phyloP scores from a whole-genome alignment of 202 grass and related monocot genomes.

The Saccharum hybrid region DNA sequence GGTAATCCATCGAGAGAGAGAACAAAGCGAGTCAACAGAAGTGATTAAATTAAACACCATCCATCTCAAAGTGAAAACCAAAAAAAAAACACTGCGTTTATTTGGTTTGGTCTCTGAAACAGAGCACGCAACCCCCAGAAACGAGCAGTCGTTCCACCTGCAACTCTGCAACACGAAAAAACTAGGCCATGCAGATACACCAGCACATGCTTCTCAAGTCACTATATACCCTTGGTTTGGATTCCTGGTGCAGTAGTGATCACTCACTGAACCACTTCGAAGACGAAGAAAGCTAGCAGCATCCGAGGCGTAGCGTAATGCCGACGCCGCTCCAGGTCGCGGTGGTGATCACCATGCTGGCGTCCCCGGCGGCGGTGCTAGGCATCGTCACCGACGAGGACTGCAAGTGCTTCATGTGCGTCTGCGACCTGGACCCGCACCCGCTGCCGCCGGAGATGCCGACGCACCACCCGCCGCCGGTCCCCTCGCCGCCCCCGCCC shows the following conservation, averaged over 20 bases:
- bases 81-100: neutral
- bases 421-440: conserved; percentile 64
- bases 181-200: conserved; percentile 14
- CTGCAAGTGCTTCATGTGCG: conserved; percentile 64
- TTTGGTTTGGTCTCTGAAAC: conserved; percentile 24
- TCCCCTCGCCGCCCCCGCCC: conserved; percentile 31
- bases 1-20: neutral
- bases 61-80: neutral
- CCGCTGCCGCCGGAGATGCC: conserved; percentile 46
- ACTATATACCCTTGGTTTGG: conserved; percentile 2
- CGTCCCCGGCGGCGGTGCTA: neutral
- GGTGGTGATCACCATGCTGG: neutral
- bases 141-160: conserved; percentile 42
- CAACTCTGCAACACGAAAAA: conserved; percentile 33
- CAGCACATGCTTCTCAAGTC: neutral
- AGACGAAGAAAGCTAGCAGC: neutral
- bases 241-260: neutral
- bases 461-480: conserved; percentile 20
- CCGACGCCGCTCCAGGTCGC: neutral
- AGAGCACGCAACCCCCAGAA: conserved; percentile 27
- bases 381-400: neutral
- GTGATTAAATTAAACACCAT: conserved; percentile 1
- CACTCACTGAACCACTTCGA: neutral
- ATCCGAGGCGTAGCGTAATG: conserved; percentile 16
- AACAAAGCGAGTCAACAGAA: neutral